Base-by-base conservation (phyloP, 805 yeast genomes). In the Candida corydali region DNA sequence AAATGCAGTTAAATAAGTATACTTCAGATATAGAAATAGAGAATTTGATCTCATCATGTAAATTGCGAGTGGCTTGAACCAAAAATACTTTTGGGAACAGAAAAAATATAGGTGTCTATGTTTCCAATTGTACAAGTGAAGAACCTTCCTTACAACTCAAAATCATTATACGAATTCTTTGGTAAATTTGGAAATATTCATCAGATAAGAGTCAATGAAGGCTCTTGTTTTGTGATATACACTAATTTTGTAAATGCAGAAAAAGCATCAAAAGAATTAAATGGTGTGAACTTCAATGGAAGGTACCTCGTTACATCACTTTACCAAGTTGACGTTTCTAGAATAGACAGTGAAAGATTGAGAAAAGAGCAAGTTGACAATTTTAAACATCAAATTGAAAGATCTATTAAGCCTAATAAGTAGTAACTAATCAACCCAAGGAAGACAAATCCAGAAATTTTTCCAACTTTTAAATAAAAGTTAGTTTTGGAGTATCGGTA, bases 381-480 rank as follows among this genome's bases (percentile, higher is more conserved):
- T 31, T 37, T 49, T 40, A 54, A 14, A 16, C n/a, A 19, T 28
- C 26, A 11, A 32, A 61, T 51, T 23, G 63, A 54, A 30, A 64
- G 41, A 43, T 65, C 63, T 32, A 67, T 49, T 40, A 61, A 54
- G 7, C 59, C 59, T 50, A 67, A 53, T 20, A 67, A 58, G 49
- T 75, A 76, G 49, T 75, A 69, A 47, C 79, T 68, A 46, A 75
- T 49, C 50, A 86, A 65, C 0, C 81, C 86, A 20, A 72, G 52
- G 42, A 82, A 76, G 16, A 84, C 64, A 44, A 79, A 76, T 2
- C 73, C 70, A 5, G 89, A 76, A 33, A 86, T 72, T 37, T 75
- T 69, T 28, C 78, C 43, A 16, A 95, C 91, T 58, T 88, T 88
- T 43, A 63, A 62, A 54, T 77, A 63, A 56, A 75, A 73, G 43